Conservation (phyloP, 495 filamentous ascomycete species). For the Aspergillus conjunctus region DNA sequence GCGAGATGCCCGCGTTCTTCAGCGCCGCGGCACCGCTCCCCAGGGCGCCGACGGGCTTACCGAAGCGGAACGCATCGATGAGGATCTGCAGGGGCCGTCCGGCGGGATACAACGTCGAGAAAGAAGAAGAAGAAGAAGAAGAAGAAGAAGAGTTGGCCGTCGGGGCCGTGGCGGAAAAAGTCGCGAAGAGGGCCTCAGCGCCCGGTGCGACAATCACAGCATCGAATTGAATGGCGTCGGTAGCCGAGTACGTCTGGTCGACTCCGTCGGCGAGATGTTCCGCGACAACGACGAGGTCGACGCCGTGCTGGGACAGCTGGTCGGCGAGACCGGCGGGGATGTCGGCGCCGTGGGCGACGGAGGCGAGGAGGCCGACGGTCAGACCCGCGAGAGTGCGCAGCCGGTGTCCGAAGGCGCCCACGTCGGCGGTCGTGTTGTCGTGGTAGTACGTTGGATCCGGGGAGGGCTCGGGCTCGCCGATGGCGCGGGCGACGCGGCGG, state of each 20-base stretch:
- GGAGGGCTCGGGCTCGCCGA: conserved; percentile 64
- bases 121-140: conserved; percentile 29
- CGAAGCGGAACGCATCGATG: conserved; percentile 66
- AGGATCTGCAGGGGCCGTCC: conserved; percentile 67
- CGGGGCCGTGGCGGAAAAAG: conserved; percentile 26
- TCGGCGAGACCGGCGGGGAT: conserved; percentile 53
- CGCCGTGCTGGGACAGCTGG: conserved; percentile 47
- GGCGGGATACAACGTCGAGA: conserved; percentile 61
- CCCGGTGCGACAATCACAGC: conserved; percentile 65
- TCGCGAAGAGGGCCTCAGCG: conserved; percentile 55
- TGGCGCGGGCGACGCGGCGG: conserved; percentile 61
- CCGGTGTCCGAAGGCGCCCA: conserved; percentile 61
- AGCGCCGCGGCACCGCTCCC: conserved; percentile 52
- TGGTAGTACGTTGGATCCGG: conserved; percentile 69
- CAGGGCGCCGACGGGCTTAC: conserved; percentile 69
- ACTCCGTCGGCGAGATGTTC: conserved; percentile 60
- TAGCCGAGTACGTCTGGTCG: conserved; percentile 68
- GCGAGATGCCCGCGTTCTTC: conserved; percentile 39
- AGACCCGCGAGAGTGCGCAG: conserved; percentile 64
- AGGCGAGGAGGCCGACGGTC: conserved; percentile 68
- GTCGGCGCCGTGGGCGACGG: conserved; percentile 32
- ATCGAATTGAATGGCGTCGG: conserved; percentile 73
- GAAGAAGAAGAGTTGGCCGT: too few species aligned
- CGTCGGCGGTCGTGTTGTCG: conserved; percentile 63
- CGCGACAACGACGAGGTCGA: conserved; percentile 63